phyloP scores from a whole-genome alignment of 305 asterid genomes.

The Fraxinus platypoda region DNA sequence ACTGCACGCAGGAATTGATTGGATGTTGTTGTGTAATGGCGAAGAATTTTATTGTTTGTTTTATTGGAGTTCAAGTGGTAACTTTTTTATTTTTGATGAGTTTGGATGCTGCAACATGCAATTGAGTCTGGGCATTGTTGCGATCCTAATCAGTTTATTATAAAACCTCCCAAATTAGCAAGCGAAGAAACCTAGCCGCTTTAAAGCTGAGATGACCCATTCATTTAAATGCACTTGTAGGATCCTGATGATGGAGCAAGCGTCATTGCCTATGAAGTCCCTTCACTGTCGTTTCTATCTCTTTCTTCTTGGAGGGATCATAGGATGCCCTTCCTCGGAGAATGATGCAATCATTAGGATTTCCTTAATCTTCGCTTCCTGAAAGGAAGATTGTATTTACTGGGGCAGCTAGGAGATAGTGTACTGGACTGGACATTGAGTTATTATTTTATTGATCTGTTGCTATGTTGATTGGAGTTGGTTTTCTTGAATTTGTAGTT shows the following conservation, averaged over 20 bases:
- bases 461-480: neutral
- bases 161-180: neutral
- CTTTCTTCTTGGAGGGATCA: neutral
- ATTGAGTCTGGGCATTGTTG: neutral
- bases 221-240: neutral
- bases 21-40: neutral
- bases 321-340: neutral
- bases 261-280: neutral
- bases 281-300: neutral
- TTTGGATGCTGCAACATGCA: neutral
- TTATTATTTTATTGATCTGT: neutral
- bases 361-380: neutral
- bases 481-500: neutral
- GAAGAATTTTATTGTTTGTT: neutral
- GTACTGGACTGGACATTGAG: neutral
- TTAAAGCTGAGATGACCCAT: neutral
- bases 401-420: neutral
- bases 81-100: neutral
- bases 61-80: neutral
- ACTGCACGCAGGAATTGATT: neutral
- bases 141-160: neutral
- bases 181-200: neutral
- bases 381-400: neutral
- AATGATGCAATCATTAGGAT: neutral
- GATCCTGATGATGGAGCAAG: neutral